Evolutionary conservation across 345 rosid species (phyloP).

Genomic region (Iberis pinnata): DNA sequence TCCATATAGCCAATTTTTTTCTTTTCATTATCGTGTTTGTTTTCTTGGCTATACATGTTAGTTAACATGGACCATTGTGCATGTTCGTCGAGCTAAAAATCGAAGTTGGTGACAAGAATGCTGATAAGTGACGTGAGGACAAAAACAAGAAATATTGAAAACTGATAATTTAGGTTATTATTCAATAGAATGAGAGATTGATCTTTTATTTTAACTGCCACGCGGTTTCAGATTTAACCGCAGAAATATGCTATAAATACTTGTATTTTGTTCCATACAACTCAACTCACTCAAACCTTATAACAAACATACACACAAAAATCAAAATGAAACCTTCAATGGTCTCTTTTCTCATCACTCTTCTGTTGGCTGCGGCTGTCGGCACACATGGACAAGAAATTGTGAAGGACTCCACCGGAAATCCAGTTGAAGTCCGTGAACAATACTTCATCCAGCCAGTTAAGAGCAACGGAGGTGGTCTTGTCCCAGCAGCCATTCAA

Average conservation of each 20-base stretch:
- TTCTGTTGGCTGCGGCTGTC: conserved; percentile 2
- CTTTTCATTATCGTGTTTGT: too few species aligned
- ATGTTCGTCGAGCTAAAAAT: conserved; percentile 14
- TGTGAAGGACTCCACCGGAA: conserved; percentile 7
- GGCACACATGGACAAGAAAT: not conserved
- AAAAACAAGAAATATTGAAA: not conserved
- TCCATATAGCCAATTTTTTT: too few species aligned
- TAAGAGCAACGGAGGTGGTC: conserved; percentile 9
- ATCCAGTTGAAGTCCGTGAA: not conserved
- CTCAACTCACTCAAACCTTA: not conserved
- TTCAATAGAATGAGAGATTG: not conserved
- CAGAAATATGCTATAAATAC: conserved; percentile 2
- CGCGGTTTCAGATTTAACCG: not conserved
- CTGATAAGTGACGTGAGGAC: not conserved
- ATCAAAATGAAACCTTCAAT: conserved; percentile 3
- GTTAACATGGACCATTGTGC: not conserved
- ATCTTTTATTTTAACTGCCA: not conserved
- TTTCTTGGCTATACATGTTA: too few species aligned
- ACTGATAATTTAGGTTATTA: not conserved
- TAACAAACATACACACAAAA: not conserved
- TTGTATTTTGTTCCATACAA: not conserved
- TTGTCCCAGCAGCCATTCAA: conserved; percentile 2
- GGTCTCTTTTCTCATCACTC: conserved; percentile 7
- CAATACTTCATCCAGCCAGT: not conserved
- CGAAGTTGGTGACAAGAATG: not conserved